Evolutionary conservation across 2,329 filamentous ascomycete species (phyloP), one percentile per base, ranked within the genome.

Genomic region (Trichoderma sp.): DNA sequence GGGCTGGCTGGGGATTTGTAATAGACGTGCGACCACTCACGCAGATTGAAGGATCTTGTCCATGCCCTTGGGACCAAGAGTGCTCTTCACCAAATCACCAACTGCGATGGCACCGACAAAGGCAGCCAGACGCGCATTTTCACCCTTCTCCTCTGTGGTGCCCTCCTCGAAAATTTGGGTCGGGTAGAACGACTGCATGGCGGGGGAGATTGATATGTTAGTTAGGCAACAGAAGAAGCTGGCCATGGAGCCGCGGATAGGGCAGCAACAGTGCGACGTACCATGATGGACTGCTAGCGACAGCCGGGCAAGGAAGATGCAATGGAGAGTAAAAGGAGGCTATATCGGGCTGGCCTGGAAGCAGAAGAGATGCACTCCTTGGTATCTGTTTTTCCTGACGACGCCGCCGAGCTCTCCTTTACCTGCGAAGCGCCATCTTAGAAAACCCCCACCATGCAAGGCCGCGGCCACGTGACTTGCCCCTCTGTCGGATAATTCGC

Each of bases 51-150:
- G 84, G 79, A 97, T 97, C 85, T 97, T 97, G 85, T 98, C 95
- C 94, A 98, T 98, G 74, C 95, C 95, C 84, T 98, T 98, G 42
- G 95, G 95, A 7, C 95, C 95, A 37, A 99, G 84, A 12, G 95
- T 98, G 80, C 92, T 97, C 87, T 99, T 99, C 64, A 99, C 95
- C 73, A 99, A 82, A 76, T 99, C 95, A 64, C 95, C 95, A 56
- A 99, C 95, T 67, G 95, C 95, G 77, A 99, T 99, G 78, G 95
- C 95, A 75, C 95, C 95, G 67, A 99, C 94, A 76, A 99, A 99
- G 72, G 94, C 94, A n/a, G 93, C 91, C 74, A 98, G 90, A 87
- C 94, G 93, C 76, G 95, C 94, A 91, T 98, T 98, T 84, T 98
- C 94, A 76, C 95, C 95, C 84, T 97, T 98, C 84, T 98, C 94